These are phyloP conservation scores for Metarhizium guizhouense DNA, from an alignment of 2,329 filamentous ascomycete genomes.

Conservation along the genomic window DNA sequence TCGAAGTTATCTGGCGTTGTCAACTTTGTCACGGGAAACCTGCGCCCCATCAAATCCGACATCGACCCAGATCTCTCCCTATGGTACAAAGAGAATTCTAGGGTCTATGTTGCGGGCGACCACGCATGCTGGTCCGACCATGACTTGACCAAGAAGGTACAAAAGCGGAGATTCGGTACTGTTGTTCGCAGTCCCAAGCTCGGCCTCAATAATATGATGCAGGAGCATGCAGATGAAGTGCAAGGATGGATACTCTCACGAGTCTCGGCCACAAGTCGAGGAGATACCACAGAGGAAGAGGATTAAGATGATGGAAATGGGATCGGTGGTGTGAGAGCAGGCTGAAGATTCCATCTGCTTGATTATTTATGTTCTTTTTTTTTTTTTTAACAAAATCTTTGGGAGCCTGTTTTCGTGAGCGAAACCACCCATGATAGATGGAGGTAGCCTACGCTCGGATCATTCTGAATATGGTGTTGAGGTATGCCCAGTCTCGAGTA, in stretches of 20 bases:
- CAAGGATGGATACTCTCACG: constrained; percentile 41
- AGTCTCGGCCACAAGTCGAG: constrained; percentile 22
- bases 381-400: background rate
- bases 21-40: constrained; percentile 69
- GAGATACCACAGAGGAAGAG: constrained; percentile 43
- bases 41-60: constrained; percentile 73
- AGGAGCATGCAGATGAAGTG: constrained; percentile 41
- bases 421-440: too few relatives aligned
- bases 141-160: constrained; percentile 49
- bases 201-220: constrained; percentile 49
- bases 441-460: background rate
- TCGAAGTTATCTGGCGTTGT: constrained; percentile 62
- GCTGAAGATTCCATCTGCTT: background rate
- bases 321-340: too few relatives aligned
- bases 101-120: constrained; percentile 65
- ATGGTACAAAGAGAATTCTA: constrained; percentile 80
- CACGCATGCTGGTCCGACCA: constrained; percentile 69
- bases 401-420: background rate
- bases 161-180: constrained; percentile 51
- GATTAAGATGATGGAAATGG: constrained; percentile 5
- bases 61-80: constrained; percentile 60
- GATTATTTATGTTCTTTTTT: background rate
- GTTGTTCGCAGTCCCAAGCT: constrained; percentile 42
- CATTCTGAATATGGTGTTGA: background rate
- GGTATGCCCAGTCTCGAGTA: background rate